phyloP scores from a whole-genome alignment of 2,329 filamentous ascomycete genomes.

The Trichophyton benhamiae region DNA sequence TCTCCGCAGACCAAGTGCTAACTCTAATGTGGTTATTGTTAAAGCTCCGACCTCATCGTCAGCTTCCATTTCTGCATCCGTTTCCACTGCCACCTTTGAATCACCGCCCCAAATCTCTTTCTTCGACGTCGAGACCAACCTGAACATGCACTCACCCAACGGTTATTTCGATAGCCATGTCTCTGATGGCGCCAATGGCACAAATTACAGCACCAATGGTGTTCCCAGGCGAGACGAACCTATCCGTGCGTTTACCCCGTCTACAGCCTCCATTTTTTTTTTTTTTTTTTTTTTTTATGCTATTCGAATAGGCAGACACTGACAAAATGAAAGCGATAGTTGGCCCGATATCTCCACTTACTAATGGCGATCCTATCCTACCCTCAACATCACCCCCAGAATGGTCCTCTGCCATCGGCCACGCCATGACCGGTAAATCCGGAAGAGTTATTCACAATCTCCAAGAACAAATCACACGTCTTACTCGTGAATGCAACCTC shows the following conservation, averaged over 20 bases:
- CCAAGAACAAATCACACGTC: conserved; percentile 39
- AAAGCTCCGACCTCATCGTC: background rate
- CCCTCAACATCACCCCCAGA: conserved; percentile 18
- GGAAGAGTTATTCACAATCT: conserved; percentile 40
- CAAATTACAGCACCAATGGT: background rate
- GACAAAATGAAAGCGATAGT: background rate
- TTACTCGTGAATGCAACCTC: conserved; percentile 36
- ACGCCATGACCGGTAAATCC: conserved; percentile 39
- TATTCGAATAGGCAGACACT: background rate
- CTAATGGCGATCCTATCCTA: background rate
- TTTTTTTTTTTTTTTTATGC: background rate
- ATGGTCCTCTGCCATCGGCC: conserved; percentile 40
- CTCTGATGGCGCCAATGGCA: conserved; percentile 18
- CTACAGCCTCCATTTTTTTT: no score
- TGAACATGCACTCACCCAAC: conserved; percentile 33
- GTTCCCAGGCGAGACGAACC: background rate
- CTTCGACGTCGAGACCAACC: conserved; percentile 29
- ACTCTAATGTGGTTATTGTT: conserved; percentile 3
- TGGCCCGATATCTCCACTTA: background rate
- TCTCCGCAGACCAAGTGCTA: conserved; percentile 9
- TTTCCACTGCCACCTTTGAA: conserved; percentile 4
- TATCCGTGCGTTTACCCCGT: background rate
- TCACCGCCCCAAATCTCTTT: conserved; percentile 27
- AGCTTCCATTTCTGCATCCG: background rate
- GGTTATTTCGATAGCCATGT: conserved; percentile 24